Evolutionary conservation across 805 yeast species (phyloP).

Genomic region (Candida vaughaniae): DNA sequence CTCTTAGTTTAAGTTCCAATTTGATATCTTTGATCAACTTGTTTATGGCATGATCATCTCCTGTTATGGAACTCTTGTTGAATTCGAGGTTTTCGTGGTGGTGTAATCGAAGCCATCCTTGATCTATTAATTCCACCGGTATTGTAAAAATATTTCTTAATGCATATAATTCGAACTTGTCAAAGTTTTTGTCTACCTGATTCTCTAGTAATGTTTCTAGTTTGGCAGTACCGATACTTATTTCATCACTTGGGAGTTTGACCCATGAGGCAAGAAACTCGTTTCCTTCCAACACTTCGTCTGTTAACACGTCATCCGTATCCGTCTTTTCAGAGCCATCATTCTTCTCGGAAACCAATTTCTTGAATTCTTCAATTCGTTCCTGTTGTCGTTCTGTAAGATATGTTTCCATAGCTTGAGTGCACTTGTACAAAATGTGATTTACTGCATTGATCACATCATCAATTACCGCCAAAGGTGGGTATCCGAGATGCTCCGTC

Average conservation of each 20-base stretch:
- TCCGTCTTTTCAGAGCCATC: slow-evolving; percentile 9
- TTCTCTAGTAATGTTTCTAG: slow-evolving; percentile 74
- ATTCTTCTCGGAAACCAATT: slow-evolving; percentile 12
- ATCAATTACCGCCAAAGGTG: slow-evolving; percentile 80
- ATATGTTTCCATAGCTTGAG: slow-evolving; percentile 72
- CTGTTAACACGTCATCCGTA: slow-evolving; percentile 1
- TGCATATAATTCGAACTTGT: slow-evolving; percentile 79
- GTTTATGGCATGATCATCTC: slow-evolving; percentile 29
- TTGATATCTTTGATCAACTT: slow-evolving; percentile 38
- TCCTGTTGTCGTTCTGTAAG: slow-evolving; percentile 39
- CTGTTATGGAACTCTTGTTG: slow-evolving; percentile 5
- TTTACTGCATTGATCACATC: slow-evolving; percentile 88
- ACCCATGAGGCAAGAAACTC: slow-evolving; percentile 9
- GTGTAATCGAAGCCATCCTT: slow-evolving; percentile 64
- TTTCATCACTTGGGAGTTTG: slow-evolving; percentile 45
- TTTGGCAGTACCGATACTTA: slow-evolving; percentile 75
- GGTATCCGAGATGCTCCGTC: slow-evolving; percentile 84
- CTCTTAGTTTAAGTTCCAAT: slow-evolving; percentile 44
- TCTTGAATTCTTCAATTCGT: slow-evolving; percentile 2
- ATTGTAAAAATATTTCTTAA: slow-evolving; percentile 72
- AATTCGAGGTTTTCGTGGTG: slow-evolving; percentile 62
- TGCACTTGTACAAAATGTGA: slow-evolving; percentile 77
- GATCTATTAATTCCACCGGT: slow-evolving; percentile 61
- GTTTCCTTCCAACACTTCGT: slow-evolving; percentile 14
- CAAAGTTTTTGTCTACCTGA: slow-evolving; percentile 78